Base-by-base conservation (phyloP, 768 basidiomycete species). In the Pisolithus albus region DNA sequence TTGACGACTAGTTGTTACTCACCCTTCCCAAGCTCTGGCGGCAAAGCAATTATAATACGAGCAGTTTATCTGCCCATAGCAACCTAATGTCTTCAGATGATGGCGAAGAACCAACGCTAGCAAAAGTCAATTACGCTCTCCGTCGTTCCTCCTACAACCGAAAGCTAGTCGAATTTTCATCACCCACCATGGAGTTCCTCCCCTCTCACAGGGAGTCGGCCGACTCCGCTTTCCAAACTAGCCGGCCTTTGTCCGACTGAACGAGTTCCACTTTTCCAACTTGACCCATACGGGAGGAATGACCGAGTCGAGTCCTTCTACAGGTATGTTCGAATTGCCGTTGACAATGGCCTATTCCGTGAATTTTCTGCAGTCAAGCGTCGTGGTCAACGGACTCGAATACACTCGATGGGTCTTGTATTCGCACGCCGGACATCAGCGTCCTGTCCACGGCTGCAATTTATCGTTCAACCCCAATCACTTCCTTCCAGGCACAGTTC, bases 391-490 rank as follows among this genome's bases (percentile, higher is more conserved):
- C 54, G 5, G 56, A 52, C 40, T 58, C 55, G 21, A 34, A 46
- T n/a, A 50, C 50, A 19, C 58, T 52, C 18, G 56, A 50, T 10
- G 50, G 38, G 24, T 37, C 39, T 37, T 58, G 50, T 30, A 61
- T 64, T 9, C 50, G 8, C 5, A 64, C 64, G 2, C 66, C 66
- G 5, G 55, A 60, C 16, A 46, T 56, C 53, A 49, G 19, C 42
- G n/a, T 47, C 53, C 47, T 50, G 32, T 46, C 47, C 10, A 32
- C 26, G 40, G 19, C 51, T 26, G 28, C 36, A 48, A 51, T 67
- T 34, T 40, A 42, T 42, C 28, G 40, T 30, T 51, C 59, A 15
- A 42, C 46, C 2, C 38, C 55, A 42, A 43, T 47, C 34, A 43
- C 51, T 2, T 36, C 49, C 10, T 54, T 56, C 52, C 34, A 34